Base-by-base conservation (phyloP, 1,139 yeast genomes). In the Hansenula sp. region DNA sequence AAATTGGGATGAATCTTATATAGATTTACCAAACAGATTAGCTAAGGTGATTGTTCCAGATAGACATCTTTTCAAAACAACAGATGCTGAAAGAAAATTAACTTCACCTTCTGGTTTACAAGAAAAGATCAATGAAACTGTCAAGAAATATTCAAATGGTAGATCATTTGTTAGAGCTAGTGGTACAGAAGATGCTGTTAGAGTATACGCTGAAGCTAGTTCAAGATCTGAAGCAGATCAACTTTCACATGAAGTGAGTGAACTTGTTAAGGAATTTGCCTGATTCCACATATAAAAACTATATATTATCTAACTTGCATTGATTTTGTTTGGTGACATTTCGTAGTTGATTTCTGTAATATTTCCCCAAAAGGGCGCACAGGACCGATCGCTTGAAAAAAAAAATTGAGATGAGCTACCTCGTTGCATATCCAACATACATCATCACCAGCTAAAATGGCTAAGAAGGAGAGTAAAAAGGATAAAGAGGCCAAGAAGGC, bases 181-280 rank as follows among this genome's bases (percentile, higher is more conserved):
- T 47, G 99, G 98, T 16, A 92, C 99, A 2, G 99, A 92, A 61
- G 95, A 94, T 62, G 97, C 96, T 0, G 97, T 92, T 3, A 77
- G 98, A 55, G 87, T 92, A 10, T 92, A 92, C 53, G 95, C 97
- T 2, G 99, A 92, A 61, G 96, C 97, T 0, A 70, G 68, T 13
- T 75, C 77, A 1, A 56, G 57, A 32, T 64, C 66, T 21, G 72
- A 70, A 34, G 80, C 86, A 24, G 79, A 75, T 37, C 66, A 66
- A 34, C 66, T 81, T 46, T 82, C 86, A 1, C 55, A 65, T 19
- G 68, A 68, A 41, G 80, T 86, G 4, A 71, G 70, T 19, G 61
- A 60, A 16, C 56, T 75, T 12, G 77, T 79, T 32, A 54, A 62
- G 30, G 46, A 33, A 21, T 36, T 40, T 16, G 44, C 34, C 21